Base-by-base conservation (phyloP, 768 basidiomycete genomes). In the Russula sp. region DNA sequence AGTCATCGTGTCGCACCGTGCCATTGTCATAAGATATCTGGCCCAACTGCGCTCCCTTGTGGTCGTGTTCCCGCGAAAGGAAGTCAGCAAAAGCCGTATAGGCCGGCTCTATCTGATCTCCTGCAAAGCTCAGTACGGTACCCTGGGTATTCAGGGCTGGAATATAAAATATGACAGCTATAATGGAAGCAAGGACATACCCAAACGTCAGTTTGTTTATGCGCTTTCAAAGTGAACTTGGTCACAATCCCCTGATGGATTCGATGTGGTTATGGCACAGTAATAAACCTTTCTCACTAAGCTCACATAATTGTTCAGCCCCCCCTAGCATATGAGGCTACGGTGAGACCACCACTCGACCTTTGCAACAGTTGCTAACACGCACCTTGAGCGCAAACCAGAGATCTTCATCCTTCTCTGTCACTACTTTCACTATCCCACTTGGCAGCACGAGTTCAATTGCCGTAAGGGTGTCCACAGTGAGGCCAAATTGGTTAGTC, bases 401-500 rank as follows among this genome's bases (percentile, higher is more conserved):
- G n/a, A 58, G 57, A 27, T 58, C 57, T 0, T n/a, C n/a, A 11
- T 58, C 48, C 4, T 8, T 31, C 3, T 35, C 10, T 11, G 48
- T 49, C 37, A 58, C 57, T 7, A 16, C 7, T 22, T 2, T n/a
- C 16, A 50, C 18, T 6, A 22, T 22, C 14, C 57, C 57, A 4
- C 39, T 58, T 8, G 57, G 57, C 2, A 58, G 37, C 9, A 58
- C 57, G 16, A 58, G 35, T 14, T 58, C 47, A 49, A 31, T 49
- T 2, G 35, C 48, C 1, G 2, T 37, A 3, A 58, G 11, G 5
- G 39, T 58, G 57, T 58, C 57, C 10, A 58, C 10, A 1, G 57
- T 13, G 6, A 58, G 57, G 42, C 63, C 68, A 31, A 57, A 63
- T 45, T 68, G 65, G 16, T 63, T 70, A 13, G 63, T 66, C 55